phyloP scores from a whole-genome alignment of 164 flowering plant species.

The Vitis amurensis region DNA sequence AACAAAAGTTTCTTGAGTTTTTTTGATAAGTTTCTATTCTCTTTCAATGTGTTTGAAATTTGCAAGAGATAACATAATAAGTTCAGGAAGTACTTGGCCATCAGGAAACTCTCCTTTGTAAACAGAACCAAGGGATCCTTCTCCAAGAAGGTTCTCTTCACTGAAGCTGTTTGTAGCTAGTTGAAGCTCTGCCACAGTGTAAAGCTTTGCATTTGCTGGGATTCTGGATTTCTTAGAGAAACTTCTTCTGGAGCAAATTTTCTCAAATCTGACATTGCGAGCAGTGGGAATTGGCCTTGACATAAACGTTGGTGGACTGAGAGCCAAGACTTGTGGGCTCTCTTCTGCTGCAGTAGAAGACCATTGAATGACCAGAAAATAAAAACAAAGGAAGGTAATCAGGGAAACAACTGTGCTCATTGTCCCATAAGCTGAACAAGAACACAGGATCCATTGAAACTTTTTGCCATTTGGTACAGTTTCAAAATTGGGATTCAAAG shows the following conservation, averaged over 20 bases:
- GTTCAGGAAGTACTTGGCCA: slow-evolving; percentile 49
- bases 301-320: slow-evolving; percentile 26
- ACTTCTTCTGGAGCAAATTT: slow-evolving; percentile 34
- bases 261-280: slow-evolving; percentile 27
- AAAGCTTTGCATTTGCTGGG: slow-evolving; percentile 38
- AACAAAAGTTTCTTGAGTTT: too few species aligned
- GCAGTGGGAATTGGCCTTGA: slow-evolving; percentile 35
- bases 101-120: slow-evolving; percentile 70
- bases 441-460: not conserved
- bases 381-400: not conserved
- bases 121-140: slow-evolving; percentile 88
- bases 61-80: not conserved
- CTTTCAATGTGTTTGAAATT: not conserved
- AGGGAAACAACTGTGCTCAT: not conserved
- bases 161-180: slow-evolving; percentile 69
- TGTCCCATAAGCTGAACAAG: not conserved
- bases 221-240: slow-evolving; percentile 38
- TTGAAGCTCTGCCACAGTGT: slow-evolving; percentile 63
- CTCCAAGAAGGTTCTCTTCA: slow-evolving; percentile 63
- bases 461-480: too few species aligned
- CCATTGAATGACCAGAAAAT: slow-evolving; percentile 16
- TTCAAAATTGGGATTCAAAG: too few species aligned
- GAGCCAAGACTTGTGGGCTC: slow-evolving; percentile 27
- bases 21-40: not conserved
- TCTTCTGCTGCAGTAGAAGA: slow-evolving; percentile 32